phyloP scores from a whole-genome alignment of 2,329 filamentous ascomycete genomes.

The Cladosporium oxysporum region DNA sequence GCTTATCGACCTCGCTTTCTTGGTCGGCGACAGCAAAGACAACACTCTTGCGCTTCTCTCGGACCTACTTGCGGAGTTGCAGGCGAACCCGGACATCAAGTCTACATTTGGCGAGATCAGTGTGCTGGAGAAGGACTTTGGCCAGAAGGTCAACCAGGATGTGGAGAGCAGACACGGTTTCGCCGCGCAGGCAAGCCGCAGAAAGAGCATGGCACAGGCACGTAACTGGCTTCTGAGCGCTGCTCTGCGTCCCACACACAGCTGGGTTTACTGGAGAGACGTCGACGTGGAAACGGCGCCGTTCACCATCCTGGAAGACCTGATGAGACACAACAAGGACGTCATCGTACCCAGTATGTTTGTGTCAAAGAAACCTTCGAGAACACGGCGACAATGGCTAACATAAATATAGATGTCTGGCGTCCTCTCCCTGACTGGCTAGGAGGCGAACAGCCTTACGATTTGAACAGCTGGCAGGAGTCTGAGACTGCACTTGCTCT shows the following conservation, averaged over 20 bases:
- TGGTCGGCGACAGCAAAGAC: constrained; percentile 97
- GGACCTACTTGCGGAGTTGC: constrained; percentile 73
- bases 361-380: not conserved
- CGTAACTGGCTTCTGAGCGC: constrained; percentile 96
- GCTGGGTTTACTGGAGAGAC: constrained; percentile 99
- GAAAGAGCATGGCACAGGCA: constrained; percentile 97
- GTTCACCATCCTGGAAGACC: constrained; percentile 92
- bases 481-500: constrained; percentile 93
- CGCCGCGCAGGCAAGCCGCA: constrained; percentile 86
- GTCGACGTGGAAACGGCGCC: constrained; percentile 97
- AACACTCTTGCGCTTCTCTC: constrained; percentile 76
- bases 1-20: constrained; percentile 91
- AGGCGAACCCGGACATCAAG: constrained; percentile 74
- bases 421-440: constrained; percentile 98
- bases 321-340: constrained; percentile 99
- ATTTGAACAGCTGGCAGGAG: constrained; percentile 98
- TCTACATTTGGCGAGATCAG: constrained; percentile 94
- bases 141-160: constrained; percentile 95
- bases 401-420: constrained; percentile 69
- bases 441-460: constrained; percentile 96
- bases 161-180: constrained; percentile 97
- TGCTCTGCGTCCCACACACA: constrained; percentile 89
- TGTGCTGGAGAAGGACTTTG: constrained; percentile 98
- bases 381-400: not conserved
- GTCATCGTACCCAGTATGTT: constrained; percentile 94